Evolutionary conservation across 306 rosid genomes (phyloP).

Genomic region (Cicer bijugum): DNA sequence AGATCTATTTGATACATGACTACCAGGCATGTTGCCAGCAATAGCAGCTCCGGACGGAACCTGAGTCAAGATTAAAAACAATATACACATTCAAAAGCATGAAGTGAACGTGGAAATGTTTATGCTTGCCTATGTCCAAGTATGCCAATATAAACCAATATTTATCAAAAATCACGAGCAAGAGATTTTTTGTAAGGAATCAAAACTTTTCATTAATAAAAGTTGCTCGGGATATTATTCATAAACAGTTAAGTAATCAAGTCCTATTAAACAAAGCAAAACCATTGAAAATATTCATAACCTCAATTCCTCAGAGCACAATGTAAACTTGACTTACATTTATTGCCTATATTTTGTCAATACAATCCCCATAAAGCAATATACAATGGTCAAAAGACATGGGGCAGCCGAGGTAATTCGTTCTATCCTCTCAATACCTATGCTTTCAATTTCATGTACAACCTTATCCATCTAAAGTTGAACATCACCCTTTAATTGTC

Average conservation of each 20-base stretch:
- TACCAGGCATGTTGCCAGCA: slow-evolving; percentile 66
- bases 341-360: slow-evolving; percentile 19
- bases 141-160: slow-evolving; percentile 26
- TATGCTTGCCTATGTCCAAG: slow-evolving; percentile 17
- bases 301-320: slow-evolving; percentile 3
- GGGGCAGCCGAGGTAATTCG: slow-evolving; percentile 14
- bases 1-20: slow-evolving; percentile 68
- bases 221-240: background rate
- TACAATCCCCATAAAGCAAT: background rate
- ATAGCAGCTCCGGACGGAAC: slow-evolving; percentile 77
- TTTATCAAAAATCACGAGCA: slow-evolving; percentile 29
- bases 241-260: slow-evolving; percentile 23
- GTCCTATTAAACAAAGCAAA: slow-evolving; percentile 26
- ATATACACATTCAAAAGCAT: slow-evolving; percentile 20
- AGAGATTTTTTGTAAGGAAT: slow-evolving; percentile 1
- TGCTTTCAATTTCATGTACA: slow-evolving; percentile 33
- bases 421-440: background rate
- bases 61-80: slow-evolving; percentile 53
- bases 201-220: slow-evolving; percentile 14
- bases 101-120: slow-evolving; percentile 21
- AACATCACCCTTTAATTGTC: slow-evolving; percentile 19
- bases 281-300: slow-evolving; percentile 26
- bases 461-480: slow-evolving; percentile 9
- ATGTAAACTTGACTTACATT: background rate
- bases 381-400: slow-evolving; percentile 14